Evolutionary conservation across 176 grass and related monocot genomes (phyloP).

Genomic region (sorghum (Sorghum bicolor)): Sorghum_bicolor_NCBIv3 NC_012873.2:7408001-7408500

Average conservation of each 20-base stretch:
- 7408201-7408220: slow-evolving; percentile 9
- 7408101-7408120: slow-evolving; percentile 56
- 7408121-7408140: slow-evolving; percentile 35
- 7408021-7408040: slow-evolving; percentile 37
- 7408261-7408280: slow-evolving; percentile 43
- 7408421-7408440: slow-evolving; percentile 99
- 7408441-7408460: slow-evolving; percentile 96
- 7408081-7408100: slow-evolving; percentile 46
- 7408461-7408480: slow-evolving; percentile 95
- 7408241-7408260: slow-evolving; percentile 45
- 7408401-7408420: slow-evolving; percentile 98
- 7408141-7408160: background rate
- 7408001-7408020: slow-evolving; percentile 34
- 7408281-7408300: slow-evolving; percentile 35
- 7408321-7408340: background rate
- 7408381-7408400: slow-evolving; percentile 87
- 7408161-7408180: slow-evolving; percentile 20
- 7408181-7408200: background rate
- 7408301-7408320: background rate
- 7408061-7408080: background rate
- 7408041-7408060: slow-evolving; percentile 11
- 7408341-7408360: slow-evolving; percentile 5
- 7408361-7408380: slow-evolving; percentile 64
- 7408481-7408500: slow-evolving; percentile 98
- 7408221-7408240: background rate